Percentiles rank a stretch among this genome's conserved stretches.
Evolutionary conservation across 495 filamentous ascomycete species (phyloP).

Genomic region (Aspergillus leporis): DNA sequence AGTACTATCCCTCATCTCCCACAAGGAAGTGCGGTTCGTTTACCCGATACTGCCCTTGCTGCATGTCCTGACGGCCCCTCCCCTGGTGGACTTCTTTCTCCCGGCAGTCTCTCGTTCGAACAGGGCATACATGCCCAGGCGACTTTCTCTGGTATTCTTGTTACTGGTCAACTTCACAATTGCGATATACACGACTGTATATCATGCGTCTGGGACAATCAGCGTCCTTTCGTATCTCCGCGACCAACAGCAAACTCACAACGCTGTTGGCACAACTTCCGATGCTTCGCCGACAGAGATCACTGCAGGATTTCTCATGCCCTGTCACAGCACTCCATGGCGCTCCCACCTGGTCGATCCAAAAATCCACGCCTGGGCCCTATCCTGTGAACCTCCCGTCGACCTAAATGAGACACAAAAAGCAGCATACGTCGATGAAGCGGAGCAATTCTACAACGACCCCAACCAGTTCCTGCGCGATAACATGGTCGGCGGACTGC

Average conservation of each 20-base stretch:
- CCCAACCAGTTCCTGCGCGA: slow-evolving; percentile 58
- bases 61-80: slow-evolving; percentile 73
- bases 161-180: slow-evolving; percentile 68
- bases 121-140: slow-evolving; percentile 40
- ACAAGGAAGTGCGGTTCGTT: slow-evolving; percentile 98
- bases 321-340: slow-evolving; percentile 98
- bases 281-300: slow-evolving; percentile 31
- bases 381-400: slow-evolving; percentile 89
- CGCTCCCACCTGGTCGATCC: slow-evolving; percentile 79
- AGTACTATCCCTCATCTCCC: slow-evolving; percentile 75
- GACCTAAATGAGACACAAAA: slow-evolving; percentile 58
- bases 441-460: slow-evolving; percentile 81
- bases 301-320: slow-evolving; percentile 89
- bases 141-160: slow-evolving; percentile 56
- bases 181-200: slow-evolving; percentile 68
- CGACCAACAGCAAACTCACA: slow-evolving; percentile 60
- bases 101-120: slow-evolving; percentile 35
- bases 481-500: slow-evolving; percentile 47
- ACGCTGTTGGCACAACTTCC: slow-evolving; percentile 23
- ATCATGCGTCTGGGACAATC: slow-evolving; percentile 78
- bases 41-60: slow-evolving; percentile 88
- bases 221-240: slow-evolving; percentile 74
- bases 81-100: slow-evolving; percentile 66
- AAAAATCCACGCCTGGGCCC: slow-evolving; percentile 75
- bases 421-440: slow-evolving; percentile 76